Percentiles rank a stretch among this genome's conserved stretches.
Conservation (phyloP, 2,329 filamentous ascomycete genomes). For the Spiromastix sp. region DNA sequence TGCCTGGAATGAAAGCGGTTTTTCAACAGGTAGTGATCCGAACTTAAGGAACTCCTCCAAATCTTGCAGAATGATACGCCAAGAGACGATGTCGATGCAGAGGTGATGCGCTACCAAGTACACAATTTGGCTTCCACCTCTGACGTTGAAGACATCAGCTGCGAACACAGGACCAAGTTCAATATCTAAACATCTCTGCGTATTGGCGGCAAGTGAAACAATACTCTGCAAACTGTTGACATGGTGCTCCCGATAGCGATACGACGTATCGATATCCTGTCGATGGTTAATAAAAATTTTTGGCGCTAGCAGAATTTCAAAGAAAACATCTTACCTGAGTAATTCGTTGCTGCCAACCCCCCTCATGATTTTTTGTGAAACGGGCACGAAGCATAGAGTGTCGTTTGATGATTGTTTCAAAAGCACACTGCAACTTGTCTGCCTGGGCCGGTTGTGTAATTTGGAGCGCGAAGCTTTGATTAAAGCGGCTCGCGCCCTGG, state of each 20-base stretch:
- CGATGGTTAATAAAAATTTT: too few relatives aligned
- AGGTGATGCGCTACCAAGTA: conserved; percentile 26
- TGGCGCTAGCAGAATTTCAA: too few relatives aligned
- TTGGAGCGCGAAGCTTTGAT: conserved; percentile 16
- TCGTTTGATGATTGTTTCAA: conserved; percentile 12
- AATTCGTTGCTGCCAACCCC: conserved; percentile 2
- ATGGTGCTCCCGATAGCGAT: too few relatives aligned
- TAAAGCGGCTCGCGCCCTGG: conserved; percentile 11
- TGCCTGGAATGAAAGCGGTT: conserved; percentile 27
- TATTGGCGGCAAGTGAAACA: not conserved
- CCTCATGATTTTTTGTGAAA: conserved; percentile 14
- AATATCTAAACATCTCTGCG: conserved; percentile 20
- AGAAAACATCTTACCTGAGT: too few relatives aligned
- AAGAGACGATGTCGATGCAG: conserved; percentile 16
- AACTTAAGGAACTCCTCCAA: conserved; percentile 10
- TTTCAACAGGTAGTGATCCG: not conserved
- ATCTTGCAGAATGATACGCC: conserved; percentile 13
- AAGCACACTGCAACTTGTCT: conserved; percentile 4
- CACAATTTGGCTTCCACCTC: conserved; percentile 15
- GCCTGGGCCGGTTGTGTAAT: conserved; percentile 6
- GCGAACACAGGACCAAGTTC: conserved; percentile 11
- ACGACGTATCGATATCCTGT: not conserved
- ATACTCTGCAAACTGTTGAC: not conserved
- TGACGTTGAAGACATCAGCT: conserved; percentile 25
- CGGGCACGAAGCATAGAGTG: conserved; percentile 17